A percentile compares a stretch with the other conserved stretches of the same genome.
Conservation (phyloP, 148 eudicot species). For the Amaranthus cruentus region DNA sequence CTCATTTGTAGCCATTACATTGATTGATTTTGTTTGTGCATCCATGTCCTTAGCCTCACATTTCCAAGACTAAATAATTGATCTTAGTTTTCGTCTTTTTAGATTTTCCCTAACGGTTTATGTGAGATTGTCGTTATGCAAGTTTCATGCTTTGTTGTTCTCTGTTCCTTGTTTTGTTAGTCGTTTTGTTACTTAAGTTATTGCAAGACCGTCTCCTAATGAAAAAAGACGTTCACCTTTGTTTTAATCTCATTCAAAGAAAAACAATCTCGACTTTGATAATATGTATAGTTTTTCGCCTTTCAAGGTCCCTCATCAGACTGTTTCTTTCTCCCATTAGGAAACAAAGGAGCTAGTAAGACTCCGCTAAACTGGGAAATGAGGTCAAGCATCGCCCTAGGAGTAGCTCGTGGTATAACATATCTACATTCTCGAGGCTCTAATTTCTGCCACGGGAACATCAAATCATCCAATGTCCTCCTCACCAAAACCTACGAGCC, state of each 20-base stretch:
- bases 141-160: neutral
- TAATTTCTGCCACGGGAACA: slow-evolving; percentile 30
- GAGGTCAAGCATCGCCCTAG: slow-evolving; percentile 36
- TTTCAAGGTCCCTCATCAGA: neutral
- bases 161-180: too few relatives aligned
- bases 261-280: too few relatives aligned
- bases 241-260: too few relatives aligned
- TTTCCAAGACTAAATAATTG: neutral
- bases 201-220: too few relatives aligned
- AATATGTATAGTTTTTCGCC: neutral
- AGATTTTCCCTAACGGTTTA: neutral
- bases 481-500: slow-evolving; percentile 35
- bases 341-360: slow-evolving; percentile 37
- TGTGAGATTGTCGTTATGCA: neutral
- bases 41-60: slow-evolving; percentile 1
- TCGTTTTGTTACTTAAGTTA: too few relatives aligned
- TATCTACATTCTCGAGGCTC: slow-evolving; percentile 34
- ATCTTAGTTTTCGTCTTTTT: neutral
- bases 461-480: slow-evolving; percentile 38
- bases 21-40: neutral
- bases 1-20: neutral
- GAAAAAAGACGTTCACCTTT: too few relatives aligned
- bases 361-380: slow-evolving; percentile 36
- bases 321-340: slow-evolving; percentile 7
- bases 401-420: slow-evolving; percentile 31